phyloP scores from a whole-genome alignment of 2,329 filamentous ascomycete genomes.

The Stemphylium vesicarium region DNA sequence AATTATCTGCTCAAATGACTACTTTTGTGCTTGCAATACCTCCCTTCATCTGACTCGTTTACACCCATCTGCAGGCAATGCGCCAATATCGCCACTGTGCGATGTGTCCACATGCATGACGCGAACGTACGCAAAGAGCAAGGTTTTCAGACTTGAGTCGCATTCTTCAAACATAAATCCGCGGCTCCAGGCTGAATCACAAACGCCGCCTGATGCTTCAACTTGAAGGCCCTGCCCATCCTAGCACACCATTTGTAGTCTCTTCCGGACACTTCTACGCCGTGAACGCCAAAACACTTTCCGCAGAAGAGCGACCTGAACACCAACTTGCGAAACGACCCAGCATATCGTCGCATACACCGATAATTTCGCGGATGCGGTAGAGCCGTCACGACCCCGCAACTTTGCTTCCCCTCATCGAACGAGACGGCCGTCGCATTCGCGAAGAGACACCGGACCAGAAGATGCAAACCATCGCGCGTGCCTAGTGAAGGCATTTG shows the following conservation, averaged over 20 bases:
- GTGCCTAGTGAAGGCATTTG: slow-evolving; percentile 3
- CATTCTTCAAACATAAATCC: background rate
- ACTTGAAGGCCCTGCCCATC: slow-evolving; percentile 2
- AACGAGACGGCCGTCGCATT: slow-evolving; percentile 2
- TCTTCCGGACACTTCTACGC: slow-evolving; percentile 10
- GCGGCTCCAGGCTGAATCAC: background rate
- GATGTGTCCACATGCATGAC: background rate
- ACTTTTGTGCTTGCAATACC: background rate
- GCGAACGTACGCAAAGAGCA: background rate
- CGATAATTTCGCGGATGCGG: background rate
- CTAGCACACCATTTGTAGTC: slow-evolving; percentile 2
- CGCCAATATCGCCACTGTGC: background rate
- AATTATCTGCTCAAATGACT: background rate
- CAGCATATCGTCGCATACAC: background rate
- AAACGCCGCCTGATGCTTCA: slow-evolving; percentile 12
- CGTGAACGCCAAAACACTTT: slow-evolving; percentile 22
- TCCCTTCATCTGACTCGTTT: background rate
- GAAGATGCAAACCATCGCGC: slow-evolving; percentile 6
- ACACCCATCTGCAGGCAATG: background rate
- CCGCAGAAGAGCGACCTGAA: slow-evolving; percentile 5
- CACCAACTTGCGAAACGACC: background rate
- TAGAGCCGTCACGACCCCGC: background rate
- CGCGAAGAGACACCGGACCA: slow-evolving; percentile 2
- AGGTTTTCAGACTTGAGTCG: background rate
- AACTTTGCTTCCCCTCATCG: slow-evolving; percentile 2